phyloP scores from a whole-genome alignment of 2,329 filamentous ascomycete genomes.

The Colletotrichum liriopes region DNA sequence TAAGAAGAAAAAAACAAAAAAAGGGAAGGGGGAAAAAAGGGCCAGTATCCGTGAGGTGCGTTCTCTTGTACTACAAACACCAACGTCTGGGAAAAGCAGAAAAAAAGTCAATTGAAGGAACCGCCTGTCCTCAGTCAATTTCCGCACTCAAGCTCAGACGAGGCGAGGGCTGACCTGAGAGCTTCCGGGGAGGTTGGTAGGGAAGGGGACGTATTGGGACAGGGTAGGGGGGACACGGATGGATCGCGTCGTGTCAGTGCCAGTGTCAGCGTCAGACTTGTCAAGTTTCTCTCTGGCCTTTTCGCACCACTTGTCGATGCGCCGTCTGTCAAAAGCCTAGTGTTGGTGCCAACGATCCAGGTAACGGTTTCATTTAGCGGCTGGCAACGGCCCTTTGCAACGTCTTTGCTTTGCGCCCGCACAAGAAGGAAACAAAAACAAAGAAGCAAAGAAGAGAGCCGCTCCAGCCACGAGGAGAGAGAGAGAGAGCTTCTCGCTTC shows the following conservation, averaged over 20 bases:
- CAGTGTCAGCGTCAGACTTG: not conserved
- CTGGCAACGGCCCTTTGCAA: not conserved
- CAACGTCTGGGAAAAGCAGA: not conserved
- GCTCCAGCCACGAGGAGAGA: not conserved
- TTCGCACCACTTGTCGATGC: too few relatives aligned
- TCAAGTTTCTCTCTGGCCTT: too few relatives aligned
- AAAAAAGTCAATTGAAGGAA: not conserved
- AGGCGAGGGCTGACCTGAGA: not conserved
- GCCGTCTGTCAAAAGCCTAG: too few relatives aligned
- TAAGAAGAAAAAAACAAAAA: not conserved
- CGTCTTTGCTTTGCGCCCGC: not conserved
- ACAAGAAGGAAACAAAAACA: not conserved
- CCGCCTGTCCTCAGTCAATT: constrained; percentile 6
- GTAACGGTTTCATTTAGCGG: not conserved
- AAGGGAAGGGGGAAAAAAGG: not conserved
- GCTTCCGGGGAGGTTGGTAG: not conserved
- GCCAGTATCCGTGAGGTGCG: not conserved
- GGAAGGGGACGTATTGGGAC: not conserved
- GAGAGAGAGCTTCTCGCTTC: not conserved
- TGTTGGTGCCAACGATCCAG: not conserved
- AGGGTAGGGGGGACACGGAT: not conserved
- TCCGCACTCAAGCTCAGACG: constrained; percentile 5
- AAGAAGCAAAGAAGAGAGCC: too few relatives aligned
- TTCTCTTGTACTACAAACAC: not conserved
- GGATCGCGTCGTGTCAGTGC: constrained; percentile 7